phyloP scores from a whole-genome alignment of 345 rosid genomes.

The Lumnitzera littorea region DNA sequence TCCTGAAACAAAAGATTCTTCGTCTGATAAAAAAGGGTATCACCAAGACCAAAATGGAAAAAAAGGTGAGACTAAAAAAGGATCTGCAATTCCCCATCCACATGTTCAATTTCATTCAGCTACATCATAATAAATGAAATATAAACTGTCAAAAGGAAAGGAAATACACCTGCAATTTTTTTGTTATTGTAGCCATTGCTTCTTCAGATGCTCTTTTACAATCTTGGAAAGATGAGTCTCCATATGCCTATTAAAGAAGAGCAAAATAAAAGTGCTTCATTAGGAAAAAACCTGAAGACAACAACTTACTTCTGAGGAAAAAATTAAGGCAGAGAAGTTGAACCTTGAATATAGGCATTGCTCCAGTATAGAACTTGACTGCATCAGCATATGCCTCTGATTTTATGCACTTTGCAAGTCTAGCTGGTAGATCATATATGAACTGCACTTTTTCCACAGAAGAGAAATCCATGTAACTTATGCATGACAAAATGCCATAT shows the following conservation, averaged over 20 bases:
- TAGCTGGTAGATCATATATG: conserved; percentile 96
- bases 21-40: too few relatives aligned
- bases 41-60: too few relatives aligned
- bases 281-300: not conserved
- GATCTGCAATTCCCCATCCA: too few relatives aligned
- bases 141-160: conserved; percentile 1
- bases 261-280: not conserved
- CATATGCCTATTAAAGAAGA: conserved; percentile 61
- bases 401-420: conserved; percentile 89
- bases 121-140: not conserved
- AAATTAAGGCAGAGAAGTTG: conserved; percentile 1
- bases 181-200: conserved; percentile 60
- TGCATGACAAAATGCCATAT: conserved; percentile 14
- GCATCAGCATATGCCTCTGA: conserved; percentile 95
- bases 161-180: conserved; percentile 65
- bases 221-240: conserved; percentile 93
- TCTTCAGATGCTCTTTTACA: conserved; percentile 97
- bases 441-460: conserved; percentile 71
- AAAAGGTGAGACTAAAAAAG: too few relatives aligned
- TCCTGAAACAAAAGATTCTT: too few relatives aligned
- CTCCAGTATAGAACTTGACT: conserved; percentile 89
- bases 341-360: conserved; percentile 97
- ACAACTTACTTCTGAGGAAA: not conserved
- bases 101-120: not conserved
- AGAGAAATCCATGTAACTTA: conserved; percentile 33